These are phyloP conservation scores for Cryptosporidium andersoni DNA, from an alignment of 169 alveolate species.

Conservation along the genomic window DNA sequence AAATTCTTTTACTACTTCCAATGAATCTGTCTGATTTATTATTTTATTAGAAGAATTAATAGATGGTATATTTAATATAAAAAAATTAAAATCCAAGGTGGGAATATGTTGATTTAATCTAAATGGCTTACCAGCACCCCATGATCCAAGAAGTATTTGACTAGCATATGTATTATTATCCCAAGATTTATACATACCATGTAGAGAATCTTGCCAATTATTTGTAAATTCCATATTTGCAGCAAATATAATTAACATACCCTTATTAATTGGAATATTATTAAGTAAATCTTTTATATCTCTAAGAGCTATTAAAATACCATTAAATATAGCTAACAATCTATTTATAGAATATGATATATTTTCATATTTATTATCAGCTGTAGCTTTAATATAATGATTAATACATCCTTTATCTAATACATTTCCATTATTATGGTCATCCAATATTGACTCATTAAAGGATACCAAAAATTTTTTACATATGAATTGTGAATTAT, in stretches of 20 bases:
- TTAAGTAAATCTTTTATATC: conserved; percentile 5
- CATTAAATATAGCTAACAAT: not conserved
- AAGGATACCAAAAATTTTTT: not conserved
- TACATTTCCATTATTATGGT: not conserved
- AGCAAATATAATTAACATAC: conserved; percentile 7
- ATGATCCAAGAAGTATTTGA: conserved; percentile 27
- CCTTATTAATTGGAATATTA: conserved; percentile 12
- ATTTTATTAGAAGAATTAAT: not conserved
- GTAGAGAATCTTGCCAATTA: conserved; percentile 16
- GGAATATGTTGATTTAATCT: conserved; percentile 19
- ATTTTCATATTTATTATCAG: not conserved
- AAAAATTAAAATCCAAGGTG: conserved; percentile 43
- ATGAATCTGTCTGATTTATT: conserved; percentile 4
- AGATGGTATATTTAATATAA: conserved; percentile 45
- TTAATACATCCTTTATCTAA: not conserved
- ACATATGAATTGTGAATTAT: no score
- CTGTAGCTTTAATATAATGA: not conserved
- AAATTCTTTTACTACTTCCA: conserved; percentile 8
- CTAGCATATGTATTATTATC: conserved; percentile 21
- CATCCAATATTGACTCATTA: not conserved
- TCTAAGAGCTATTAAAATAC: conserved; percentile 24
- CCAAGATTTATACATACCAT: conserved; percentile 12
- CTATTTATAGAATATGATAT: conserved; percentile 18
- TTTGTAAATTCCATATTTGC: conserved; percentile 20
- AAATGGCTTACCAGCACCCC: conserved; percentile 40